phyloP scores from a whole-genome alignment of 345 rosid species.

The Mercurialis annua region DNA sequence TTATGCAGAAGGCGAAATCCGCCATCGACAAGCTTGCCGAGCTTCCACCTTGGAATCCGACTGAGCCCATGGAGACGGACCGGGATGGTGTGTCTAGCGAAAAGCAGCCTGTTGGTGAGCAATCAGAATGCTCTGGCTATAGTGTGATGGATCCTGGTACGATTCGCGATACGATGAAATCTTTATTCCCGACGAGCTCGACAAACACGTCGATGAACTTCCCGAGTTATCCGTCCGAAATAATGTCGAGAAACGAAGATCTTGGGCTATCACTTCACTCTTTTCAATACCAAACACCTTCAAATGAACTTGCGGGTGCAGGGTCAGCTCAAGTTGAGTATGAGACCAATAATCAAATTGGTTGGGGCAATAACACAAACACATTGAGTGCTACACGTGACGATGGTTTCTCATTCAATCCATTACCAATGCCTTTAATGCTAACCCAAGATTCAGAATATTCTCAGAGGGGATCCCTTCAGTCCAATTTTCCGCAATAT shows the following conservation, averaged over 20 bases:
- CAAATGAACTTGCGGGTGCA: slow-evolving; percentile 26
- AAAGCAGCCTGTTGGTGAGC: slow-evolving; percentile 28
- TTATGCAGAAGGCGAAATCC: slow-evolving; percentile 68
- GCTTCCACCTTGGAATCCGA: slow-evolving; percentile 42
- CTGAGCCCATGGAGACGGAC: slow-evolving; percentile 14
- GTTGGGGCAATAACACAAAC: slow-evolving; percentile 41
- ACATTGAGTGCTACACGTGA: slow-evolving; percentile 36
- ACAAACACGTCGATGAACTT: slow-evolving; percentile 45
- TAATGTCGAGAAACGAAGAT: slow-evolving; percentile 57
- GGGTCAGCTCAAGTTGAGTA: slow-evolving; percentile 26
- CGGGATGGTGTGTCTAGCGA: slow-evolving; percentile 28
- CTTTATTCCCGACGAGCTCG: slow-evolving; percentile 64
- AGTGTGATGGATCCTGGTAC: slow-evolving; percentile 42
- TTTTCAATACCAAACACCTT: slow-evolving; percentile 30
- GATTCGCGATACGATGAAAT: slow-evolving; percentile 49
- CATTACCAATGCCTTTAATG: slow-evolving; percentile 34
- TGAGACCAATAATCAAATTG: slow-evolving; percentile 38
- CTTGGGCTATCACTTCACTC: slow-evolving; percentile 67
- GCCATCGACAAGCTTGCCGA: slow-evolving; percentile 68
- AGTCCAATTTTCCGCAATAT: slow-evolving; percentile 64
- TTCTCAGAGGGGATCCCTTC: slow-evolving; percentile 78
- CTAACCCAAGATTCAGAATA: slow-evolving; percentile 37
- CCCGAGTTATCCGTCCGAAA: slow-evolving; percentile 50
- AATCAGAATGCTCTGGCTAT: slow-evolving; percentile 40
- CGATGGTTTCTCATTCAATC: slow-evolving; percentile 38